Evolutionary conservation across 192 early-diverging fungal species (phyloP), one percentile per base, ranked within the genome.

Genomic region (Mortierella claussenii): DNA sequence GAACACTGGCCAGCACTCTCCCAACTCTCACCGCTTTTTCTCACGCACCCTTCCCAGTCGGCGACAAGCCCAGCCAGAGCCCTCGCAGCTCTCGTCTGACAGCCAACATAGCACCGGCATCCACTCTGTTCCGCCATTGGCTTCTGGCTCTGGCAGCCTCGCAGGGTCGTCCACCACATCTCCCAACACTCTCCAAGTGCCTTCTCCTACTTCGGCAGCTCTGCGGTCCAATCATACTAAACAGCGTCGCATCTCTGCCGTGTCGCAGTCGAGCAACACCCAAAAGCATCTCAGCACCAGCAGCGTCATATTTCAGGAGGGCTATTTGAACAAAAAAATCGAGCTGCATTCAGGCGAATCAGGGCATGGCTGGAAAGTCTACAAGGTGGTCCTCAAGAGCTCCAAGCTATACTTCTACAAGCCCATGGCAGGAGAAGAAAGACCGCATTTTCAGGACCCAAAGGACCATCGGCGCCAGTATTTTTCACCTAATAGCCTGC

Each of bases 371-470:
- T 93, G 91, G 91, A 93, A 91, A 78, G 86, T 91, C 1, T 93
- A 93, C 63, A 87, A 83, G 10, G 90, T 93, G 9, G 76, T 88
- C 8, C 71, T 93, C 32, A 88, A 89, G 74, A 90, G 90, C 3
- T 88, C 88, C 57, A 93, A 93, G 63, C 66, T 93, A 12, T 93
- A 90, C 62, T 89, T 91, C 61, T 93, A 91, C 69, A 89, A 89
- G 60, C 82, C 89, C 20, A 80, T 83, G 4, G 78, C 87, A 0
- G 86, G 88, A 13, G 60, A 73, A 5, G 69, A 73, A 12, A 23
- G 51, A 21, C 69, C 69, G 3, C 23, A 32, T 13, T 73, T 73
- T 20, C 69, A 73, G 53, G 60, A 42, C 18, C 60, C 69, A 15
- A 73, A 73, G 55, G 69, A 73, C 20, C 69, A 63, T 23, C 44